Evolutionary conservation across 352 stramenopile species (phyloP).

Genomic region (Globisporangium middletonii): DNA sequence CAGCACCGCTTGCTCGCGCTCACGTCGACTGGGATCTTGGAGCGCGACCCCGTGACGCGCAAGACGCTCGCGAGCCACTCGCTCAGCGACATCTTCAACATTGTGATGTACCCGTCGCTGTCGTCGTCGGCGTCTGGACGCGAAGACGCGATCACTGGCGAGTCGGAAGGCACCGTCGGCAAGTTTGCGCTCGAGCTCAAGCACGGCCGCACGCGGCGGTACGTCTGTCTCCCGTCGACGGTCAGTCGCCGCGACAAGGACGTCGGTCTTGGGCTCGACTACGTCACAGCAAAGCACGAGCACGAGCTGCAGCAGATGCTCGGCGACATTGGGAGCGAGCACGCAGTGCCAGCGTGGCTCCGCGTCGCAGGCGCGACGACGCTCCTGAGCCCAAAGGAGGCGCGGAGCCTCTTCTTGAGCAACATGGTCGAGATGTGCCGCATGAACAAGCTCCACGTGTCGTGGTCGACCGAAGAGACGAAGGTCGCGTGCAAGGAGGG

Average conservation of each 20-base stretch:
- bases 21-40: constrained; percentile 61
- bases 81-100: constrained; percentile 82
- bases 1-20: constrained; percentile 71
- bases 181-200: constrained; percentile 86
- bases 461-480: constrained; percentile 85
- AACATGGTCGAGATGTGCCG: constrained; percentile 88
- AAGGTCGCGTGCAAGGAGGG: constrained; percentile 83
- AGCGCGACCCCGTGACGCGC: constrained; percentile 67
- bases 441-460: constrained; percentile 85
- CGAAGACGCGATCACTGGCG: constrained; percentile 29
- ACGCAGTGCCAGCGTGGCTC: constrained; percentile 54
- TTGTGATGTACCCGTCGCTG: constrained; percentile 82
- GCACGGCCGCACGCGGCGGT: constrained; percentile 70
- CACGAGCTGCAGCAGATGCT: constrained; percentile 68
- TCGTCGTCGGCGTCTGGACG: constrained; percentile 29
- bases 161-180: constrained; percentile 53
- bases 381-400: constrained; percentile 70
- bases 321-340: constrained; percentile 62
- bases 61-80: constrained; percentile 59
- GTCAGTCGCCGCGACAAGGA: constrained; percentile 67
- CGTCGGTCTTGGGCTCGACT: constrained; percentile 63
- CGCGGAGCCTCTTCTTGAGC: constrained; percentile 71
- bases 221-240: constrained; percentile 59
- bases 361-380: constrained; percentile 68
- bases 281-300: constrained; percentile 44